These are phyloP conservation scores for Platismatia glauca DNA, from an alignment of 495 filamentous ascomycete species.

Conservation along the genomic window DNA sequence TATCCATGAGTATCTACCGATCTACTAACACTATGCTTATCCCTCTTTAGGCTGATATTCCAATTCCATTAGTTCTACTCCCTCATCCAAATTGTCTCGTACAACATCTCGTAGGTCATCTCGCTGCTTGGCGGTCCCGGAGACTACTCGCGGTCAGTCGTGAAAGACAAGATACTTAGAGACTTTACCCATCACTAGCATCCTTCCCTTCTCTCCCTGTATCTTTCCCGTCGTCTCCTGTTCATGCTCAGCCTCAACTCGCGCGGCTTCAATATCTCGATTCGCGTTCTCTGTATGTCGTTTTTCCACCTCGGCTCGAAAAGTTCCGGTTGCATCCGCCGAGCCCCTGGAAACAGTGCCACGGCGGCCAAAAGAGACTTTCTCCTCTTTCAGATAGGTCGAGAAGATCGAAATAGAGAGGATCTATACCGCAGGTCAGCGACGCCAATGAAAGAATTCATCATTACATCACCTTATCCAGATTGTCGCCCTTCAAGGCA, in stretches of 20 bases:
- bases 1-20: too few relatives aligned
- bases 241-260: neutral
- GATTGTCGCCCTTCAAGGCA: conserved; percentile 6
- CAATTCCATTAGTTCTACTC: too few relatives aligned
- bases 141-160: too few relatives aligned
- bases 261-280: neutral
- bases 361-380: conserved; percentile 8
- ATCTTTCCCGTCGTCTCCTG: neutral
- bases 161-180: too few relatives aligned
- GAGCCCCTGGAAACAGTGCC: neutral
- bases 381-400: neutral
- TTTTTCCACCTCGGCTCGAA: neutral
- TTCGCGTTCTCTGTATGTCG: neutral
- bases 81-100: too few relatives aligned
- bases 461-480: neutral
- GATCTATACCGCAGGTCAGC: neutral
- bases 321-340: neutral
- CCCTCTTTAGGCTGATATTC: too few relatives aligned
- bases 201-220: too few relatives aligned
- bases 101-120: too few relatives aligned
- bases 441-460: neutral
- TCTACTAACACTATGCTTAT: too few relatives aligned
- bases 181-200: too few relatives aligned
- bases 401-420: conserved; percentile 12
- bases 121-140: too few relatives aligned